Evolutionary conservation across 192 early-diverging fungal genomes (phyloP), one percentile per base, ranked within the genome.

Genomic region (Rhizophagus sp.): DNA sequence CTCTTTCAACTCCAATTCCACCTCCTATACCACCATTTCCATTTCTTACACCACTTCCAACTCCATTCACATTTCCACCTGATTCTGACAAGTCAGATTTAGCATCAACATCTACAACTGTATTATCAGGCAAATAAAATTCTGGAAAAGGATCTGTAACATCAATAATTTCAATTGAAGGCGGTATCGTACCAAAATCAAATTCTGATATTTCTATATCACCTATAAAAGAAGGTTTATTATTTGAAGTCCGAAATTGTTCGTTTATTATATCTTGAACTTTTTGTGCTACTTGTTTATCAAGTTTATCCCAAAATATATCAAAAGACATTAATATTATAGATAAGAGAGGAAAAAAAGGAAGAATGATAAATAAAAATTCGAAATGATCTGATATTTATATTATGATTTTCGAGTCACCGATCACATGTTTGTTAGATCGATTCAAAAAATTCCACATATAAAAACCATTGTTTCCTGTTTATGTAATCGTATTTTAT

Each of bases 131-230:
- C 25, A 90, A 64, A 79, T 95, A 95, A 83, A 94, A 93, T 83
- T 94, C 94, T 44, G 91, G 88, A 67, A 92, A 91, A 0, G 93
- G 93, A 76, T 94, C 93, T 3, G 91, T 92, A 44, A 95, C 84
- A 44, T 94, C 89, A 2, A 88, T 85, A 15, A 95, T 92, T 78
- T 93, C 93, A 25, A 95, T 79, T 47, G 50, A 62, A 1, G 94
- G 93, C 12, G 92, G 87, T n/a, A 90, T 87, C 19, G 87, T 89
- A 41, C 94, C 94, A 80, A 92, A 94, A 52, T 88, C 88, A 77
- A 94, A 88, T 2, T 84, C 84, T 17, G 91, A 89, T 8, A 95
- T 90, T 27, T 84, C 85, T 27, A 95, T 85, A 30, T 93, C 88
- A 15, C 94, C 94, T 57, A 94, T 90, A 77, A 93, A 93, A 9